Conservation (phyloP, 176 grass and related monocot genomes). For the Otatea glauca region DNA sequence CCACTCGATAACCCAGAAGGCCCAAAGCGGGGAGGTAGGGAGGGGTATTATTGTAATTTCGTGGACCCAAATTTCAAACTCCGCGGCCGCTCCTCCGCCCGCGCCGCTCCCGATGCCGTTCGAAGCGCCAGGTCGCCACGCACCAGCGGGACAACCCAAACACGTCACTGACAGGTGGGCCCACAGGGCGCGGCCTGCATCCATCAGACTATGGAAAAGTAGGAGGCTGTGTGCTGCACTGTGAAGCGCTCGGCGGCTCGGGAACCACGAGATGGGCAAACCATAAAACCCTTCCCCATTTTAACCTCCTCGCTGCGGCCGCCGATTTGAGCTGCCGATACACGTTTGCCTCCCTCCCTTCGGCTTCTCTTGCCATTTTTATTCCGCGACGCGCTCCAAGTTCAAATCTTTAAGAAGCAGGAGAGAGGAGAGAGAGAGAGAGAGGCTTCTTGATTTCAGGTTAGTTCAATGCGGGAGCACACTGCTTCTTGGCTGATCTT, state of each 20-base stretch:
- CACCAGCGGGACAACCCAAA: rapidly evolving
- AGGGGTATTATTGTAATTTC: conserved; percentile 30
- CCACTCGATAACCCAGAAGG: no score
- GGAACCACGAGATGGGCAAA: background rate
- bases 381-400: background rate
- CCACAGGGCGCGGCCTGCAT: background rate
- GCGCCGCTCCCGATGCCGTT: background rate
- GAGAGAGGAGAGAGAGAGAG: conserved; percentile 9
- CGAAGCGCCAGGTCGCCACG: background rate
- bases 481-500: background rate
- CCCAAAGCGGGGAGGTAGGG: background rate
- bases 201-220: background rate
- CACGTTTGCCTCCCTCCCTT: background rate
- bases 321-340: conserved; percentile 15
- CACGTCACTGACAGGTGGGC: background rate
- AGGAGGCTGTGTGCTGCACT: background rate
- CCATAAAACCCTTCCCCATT: conserved; percentile 14
- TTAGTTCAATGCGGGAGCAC: conserved; percentile 25
- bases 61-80: conserved; percentile 27
- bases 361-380: background rate
- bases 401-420: conserved; percentile 31
- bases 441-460: conserved; percentile 41
- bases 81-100: background rate
- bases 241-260: background rate
- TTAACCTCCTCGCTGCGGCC: conserved; percentile 26